Conservation (phyloP, 768 basidiomycete genomes). For the Naganishia vaughanmartiniae region DNA sequence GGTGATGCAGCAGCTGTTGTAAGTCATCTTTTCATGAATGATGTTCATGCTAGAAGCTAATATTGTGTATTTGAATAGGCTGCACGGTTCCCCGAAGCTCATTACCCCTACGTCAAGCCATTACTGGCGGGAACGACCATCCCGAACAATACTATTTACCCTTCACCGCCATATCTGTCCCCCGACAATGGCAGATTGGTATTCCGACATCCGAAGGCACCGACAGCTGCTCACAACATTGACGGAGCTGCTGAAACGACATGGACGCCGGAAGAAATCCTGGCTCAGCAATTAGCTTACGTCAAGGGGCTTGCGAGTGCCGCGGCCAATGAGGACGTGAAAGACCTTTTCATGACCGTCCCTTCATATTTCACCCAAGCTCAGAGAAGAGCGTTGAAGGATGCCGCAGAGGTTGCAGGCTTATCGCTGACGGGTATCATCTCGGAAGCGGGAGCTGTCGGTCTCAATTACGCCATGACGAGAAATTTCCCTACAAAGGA, state of each 20-base stretch:
- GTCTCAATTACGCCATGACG: conserved; percentile 97
- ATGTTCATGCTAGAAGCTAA: neutral
- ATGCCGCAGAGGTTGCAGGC: conserved; percentile 88
- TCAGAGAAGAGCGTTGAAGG: conserved; percentile 85
- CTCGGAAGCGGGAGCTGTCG: conserved; percentile 79
- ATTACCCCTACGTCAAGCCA: conserved; percentile 80
- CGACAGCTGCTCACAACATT: conserved; percentile 29
- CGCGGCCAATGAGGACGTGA: conserved; percentile 68
- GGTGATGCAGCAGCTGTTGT: conserved; percentile 84
- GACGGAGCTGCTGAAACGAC: conserved; percentile 47
- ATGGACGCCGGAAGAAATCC: conserved; percentile 83
- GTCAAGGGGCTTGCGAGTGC: conserved; percentile 76
- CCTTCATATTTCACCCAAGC: conserved; percentile 86
- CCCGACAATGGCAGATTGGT: conserved; percentile 40
- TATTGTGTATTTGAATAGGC: conserved; percentile 59
- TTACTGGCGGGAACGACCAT: conserved; percentile 60
- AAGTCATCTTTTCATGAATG: conserved; percentile 49
- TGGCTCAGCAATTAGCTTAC: conserved; percentile 91
- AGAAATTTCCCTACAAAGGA: conserved; percentile 76
- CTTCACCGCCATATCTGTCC: conserved; percentile 38
- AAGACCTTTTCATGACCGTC: conserved; percentile 82
- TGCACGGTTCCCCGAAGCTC: conserved; percentile 82
- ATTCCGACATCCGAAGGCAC: conserved; percentile 45
- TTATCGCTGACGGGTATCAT: conserved; percentile 77
- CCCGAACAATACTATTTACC: conserved; percentile 38